These are phyloP conservation scores for Trichoderma lentiforme DNA, from an alignment of 2,329 filamentous ascomycete species.

Conservation along the genomic window DNA sequence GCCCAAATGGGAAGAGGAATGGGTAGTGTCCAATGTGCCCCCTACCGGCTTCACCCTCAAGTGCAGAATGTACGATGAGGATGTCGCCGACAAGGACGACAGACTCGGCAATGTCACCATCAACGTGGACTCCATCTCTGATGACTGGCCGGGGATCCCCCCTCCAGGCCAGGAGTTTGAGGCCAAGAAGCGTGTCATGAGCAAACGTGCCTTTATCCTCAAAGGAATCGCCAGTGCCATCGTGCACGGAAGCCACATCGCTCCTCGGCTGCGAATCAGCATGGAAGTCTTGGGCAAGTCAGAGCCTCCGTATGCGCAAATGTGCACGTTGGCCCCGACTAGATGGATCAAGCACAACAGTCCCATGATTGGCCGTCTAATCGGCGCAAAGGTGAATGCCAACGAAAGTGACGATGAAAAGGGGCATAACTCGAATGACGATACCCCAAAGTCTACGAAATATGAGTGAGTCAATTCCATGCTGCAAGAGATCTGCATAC, in stretches of 20 bases:
- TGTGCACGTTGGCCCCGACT: constrained; percentile 76
- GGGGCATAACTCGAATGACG: constrained; percentile 18
- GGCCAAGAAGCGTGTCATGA: constrained; percentile 79
- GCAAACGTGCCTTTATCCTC: constrained; percentile 79
- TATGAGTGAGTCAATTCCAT: constrained; percentile 62
- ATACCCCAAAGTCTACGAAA: constrained; percentile 58
- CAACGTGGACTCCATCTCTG: constrained; percentile 55
- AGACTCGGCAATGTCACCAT: constrained; percentile 82
- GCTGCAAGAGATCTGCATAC: not conserved
- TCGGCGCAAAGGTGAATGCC: constrained; percentile 66
- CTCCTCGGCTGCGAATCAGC: constrained; percentile 68
- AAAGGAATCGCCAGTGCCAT: constrained; percentile 66
- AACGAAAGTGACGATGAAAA: constrained; percentile 49
- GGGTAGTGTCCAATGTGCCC: constrained; percentile 86
- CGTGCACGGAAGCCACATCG: constrained; percentile 60
- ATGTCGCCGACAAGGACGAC: constrained; percentile 81
- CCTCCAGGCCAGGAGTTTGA: constrained; percentile 58
- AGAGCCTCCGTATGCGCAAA: constrained; percentile 61
- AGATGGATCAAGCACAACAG: constrained; percentile 82
- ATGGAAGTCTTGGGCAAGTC: constrained; percentile 76
- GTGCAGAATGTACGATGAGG: constrained; percentile 85
- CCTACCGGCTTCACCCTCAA: constrained; percentile 78
- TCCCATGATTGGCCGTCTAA: constrained; percentile 79
- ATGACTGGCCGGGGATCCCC: constrained; percentile 66
- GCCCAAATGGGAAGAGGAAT: constrained; percentile 79